Conservation (phyloP, 177 flowering plant species). For the Telopea speciosissima region DNA sequence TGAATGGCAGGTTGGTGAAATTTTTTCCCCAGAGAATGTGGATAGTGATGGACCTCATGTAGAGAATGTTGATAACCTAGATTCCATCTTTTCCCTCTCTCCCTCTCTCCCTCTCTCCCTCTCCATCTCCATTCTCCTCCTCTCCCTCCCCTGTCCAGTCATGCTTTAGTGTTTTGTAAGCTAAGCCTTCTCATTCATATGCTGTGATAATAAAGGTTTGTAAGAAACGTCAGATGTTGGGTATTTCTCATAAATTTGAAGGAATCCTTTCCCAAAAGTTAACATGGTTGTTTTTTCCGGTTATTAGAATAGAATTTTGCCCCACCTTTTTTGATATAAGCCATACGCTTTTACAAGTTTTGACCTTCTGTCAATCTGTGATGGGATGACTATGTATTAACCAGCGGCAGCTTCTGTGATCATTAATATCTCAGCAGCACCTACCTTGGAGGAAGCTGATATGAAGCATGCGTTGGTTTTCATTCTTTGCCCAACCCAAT, state of each 20-base stretch:
- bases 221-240: neutral
- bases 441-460: too few relatives aligned
- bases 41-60: neutral
- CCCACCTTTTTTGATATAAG: too few relatives aligned
- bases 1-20: neutral
- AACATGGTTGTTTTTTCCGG: neutral
- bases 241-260: neutral
- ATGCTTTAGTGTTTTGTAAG: neutral
- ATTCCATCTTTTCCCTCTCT: too few relatives aligned
- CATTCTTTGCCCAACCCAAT: too few relatives aligned
- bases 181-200: slow-evolving; percentile 2
- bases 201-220: slow-evolving; percentile 1
- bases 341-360: too few relatives aligned
- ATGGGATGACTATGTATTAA: too few relatives aligned
- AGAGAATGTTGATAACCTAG: neutral
- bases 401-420: too few relatives aligned
- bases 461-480: too few relatives aligned
- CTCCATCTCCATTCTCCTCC: neutral
- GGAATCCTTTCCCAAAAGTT: neutral
- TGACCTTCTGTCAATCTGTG: too few relatives aligned
- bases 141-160: neutral
- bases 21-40: neutral
- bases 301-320: too few relatives aligned
- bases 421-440: too few relatives aligned
- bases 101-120: neutral